Base-by-base conservation (phyloP, 2,329 filamentous ascomycete species). In the Ustulina deusta region DNA sequence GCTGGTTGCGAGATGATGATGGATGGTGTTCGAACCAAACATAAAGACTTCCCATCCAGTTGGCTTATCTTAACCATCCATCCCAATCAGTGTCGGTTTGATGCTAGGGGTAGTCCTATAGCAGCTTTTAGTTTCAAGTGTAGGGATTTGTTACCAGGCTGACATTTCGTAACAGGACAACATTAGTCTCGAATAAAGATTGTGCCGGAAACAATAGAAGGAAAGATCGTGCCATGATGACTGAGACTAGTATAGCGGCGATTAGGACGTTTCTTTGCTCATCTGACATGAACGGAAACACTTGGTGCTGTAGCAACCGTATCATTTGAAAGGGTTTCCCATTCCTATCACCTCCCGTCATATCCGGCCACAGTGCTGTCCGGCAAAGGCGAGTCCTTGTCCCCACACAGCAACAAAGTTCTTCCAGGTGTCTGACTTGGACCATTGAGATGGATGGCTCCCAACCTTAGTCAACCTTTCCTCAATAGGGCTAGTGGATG, bases 401-500 rank as follows among this genome's bases (percentile, higher is more conserved):
- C 34, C n/a, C 60, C 32, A 20, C 22, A 32, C 32, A 51, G 27
- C 44, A 11, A 40, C 9, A 48, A 61, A 54, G 34, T 42, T 65
- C 11, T 56, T 60, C 57, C 61, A 46, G 36, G 29, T 61, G 54
- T 54, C 65, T 44, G 62, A 46, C 46, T 34, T 58, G 42, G 56
- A 55, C 54, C 46, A 52, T 25, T 52, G 51, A 42, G 55, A 11
- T n/a, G 27, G 15, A 34, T 38, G 27, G 44, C 44, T 32, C 44
- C 27, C 32, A 36, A 27, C 15, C 15, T n/a, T 59, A 34, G 40
- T 29, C 32, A 40, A 10, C 25, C 6, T n/a, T 56, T 59, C 46
- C 66, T 59, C 6, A 55, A 65, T 46, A 32, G 22, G 55, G 36
- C 25, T 69, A 69, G 63, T 25, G n/a, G 58, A 57, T 61, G 58